Conservation (phyloP, 176 grass and related monocot genomes). For the Oropetium thomaeum region DNA sequence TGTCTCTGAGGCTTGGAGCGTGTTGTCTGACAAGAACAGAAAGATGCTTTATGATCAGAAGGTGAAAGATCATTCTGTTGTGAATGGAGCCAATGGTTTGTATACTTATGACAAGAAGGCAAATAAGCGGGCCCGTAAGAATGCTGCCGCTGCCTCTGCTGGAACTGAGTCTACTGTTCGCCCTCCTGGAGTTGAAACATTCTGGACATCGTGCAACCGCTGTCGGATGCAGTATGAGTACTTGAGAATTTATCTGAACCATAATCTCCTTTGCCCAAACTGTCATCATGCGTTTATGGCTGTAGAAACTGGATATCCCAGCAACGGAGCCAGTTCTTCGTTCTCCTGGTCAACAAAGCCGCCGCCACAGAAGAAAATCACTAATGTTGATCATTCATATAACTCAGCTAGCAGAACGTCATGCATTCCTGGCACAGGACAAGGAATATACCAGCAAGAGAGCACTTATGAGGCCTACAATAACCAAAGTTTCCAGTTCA, state of each 20-base stretch:
- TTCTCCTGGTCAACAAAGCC: constrained; percentile 62
- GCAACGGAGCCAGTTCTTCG: constrained; percentile 56
- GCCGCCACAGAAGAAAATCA: constrained; percentile 39
- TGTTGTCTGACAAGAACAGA: constrained; percentile 60
- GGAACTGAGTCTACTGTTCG: constrained; percentile 28
- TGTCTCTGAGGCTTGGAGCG: constrained; percentile 66
- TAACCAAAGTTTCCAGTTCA: constrained; percentile 55
- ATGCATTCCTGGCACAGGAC: constrained; percentile 47
- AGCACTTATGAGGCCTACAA: constrained; percentile 64
- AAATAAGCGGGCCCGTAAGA: constrained; percentile 43
- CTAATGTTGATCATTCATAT: constrained; percentile 55
- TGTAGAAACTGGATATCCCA: constrained; percentile 72
- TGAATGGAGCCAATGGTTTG: constrained; percentile 42
- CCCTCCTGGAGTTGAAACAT: constrained; percentile 42
- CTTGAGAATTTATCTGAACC: constrained; percentile 80
- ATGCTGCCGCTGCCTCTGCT: constrained; percentile 5
- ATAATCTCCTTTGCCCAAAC: constrained; percentile 89
- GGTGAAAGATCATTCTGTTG: constrained; percentile 27
- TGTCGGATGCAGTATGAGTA: constrained; percentile 99
- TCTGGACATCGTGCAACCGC: constrained; percentile 88
- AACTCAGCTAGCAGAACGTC: constrained; percentile 46
- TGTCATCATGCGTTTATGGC: constrained; percentile 89
- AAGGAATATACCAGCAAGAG: constrained; percentile 52
- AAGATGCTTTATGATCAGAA: constrained; percentile 61
- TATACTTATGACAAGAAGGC: constrained; percentile 31